Evolutionary conservation across 2,329 filamentous ascomycete species (phyloP).

Genomic region (Neophaeococcomyces aloes): DNA sequence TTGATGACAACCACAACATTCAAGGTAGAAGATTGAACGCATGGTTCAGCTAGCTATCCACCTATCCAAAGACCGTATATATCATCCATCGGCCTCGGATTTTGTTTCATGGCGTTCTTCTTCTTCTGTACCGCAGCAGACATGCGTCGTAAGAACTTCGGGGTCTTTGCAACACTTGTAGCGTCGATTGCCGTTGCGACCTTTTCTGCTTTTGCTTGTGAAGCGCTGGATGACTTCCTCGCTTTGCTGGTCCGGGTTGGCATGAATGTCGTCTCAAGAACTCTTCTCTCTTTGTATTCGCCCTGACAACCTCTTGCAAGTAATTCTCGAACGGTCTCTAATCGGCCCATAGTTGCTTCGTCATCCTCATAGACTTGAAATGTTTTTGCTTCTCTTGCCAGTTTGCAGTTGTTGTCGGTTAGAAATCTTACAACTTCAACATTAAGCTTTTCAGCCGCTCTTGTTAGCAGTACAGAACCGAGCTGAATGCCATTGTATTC

Average conservation of each 20-base stretch:
- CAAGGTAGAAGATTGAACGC: no score
- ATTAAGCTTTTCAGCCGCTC: not conserved
- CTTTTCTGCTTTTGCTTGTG: no score
- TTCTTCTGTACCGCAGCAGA: no score
- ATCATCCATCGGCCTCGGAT: no score
- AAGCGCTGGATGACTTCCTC: no score
- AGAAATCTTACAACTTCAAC: constrained; percentile 5
- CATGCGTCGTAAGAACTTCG: no score
- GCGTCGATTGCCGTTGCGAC: no score
- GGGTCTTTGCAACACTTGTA: no score
- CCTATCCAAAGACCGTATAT: no score
- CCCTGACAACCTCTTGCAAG: constrained; percentile 1
- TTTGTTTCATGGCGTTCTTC: no score
- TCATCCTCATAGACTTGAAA: constrained; percentile 8
- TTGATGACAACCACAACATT: no score
- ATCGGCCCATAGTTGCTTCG: not conserved
- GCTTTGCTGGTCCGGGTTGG: not conserved
- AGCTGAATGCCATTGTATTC: not conserved
- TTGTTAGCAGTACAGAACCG: constrained; percentile 1
- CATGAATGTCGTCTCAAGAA: constrained; percentile 6
- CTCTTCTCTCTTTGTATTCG: constrained; percentile 3
- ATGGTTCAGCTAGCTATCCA: no score
- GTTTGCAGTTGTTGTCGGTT: not conserved
- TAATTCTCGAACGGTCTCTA: not conserved
- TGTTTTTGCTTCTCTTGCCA: not conserved